Percentiles rank a stretch among this genome's conserved stretches.
Conservation (phyloP, 1,284 basidiomycete species). For the Leccinum angustisporum region DNA sequence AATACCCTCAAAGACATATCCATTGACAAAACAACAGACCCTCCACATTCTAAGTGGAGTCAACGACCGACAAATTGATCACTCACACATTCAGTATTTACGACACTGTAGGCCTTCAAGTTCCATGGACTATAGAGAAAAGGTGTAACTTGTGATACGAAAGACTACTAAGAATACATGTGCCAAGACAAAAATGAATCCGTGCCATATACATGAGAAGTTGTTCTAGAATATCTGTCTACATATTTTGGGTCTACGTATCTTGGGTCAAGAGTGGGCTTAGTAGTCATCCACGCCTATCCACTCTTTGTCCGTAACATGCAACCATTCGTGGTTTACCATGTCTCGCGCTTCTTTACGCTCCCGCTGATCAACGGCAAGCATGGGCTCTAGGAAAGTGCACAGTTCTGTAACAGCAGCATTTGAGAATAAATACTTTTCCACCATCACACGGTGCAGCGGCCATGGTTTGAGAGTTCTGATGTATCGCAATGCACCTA, state of each 20-base stretch:
- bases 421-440: slow-evolving; percentile 78
- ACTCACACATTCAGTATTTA: not conserved
- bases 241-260: slow-evolving; percentile 11
- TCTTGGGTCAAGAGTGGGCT: slow-evolving; percentile 5
- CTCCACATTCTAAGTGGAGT: not conserved
- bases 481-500: slow-evolving; percentile 73
- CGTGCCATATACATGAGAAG: slow-evolving; percentile 3
- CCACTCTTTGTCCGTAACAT: slow-evolving; percentile 46
- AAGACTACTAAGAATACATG: slow-evolving; percentile 8
- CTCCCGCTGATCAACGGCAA: slow-evolving; percentile 66
- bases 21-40: slow-evolving; percentile 5
- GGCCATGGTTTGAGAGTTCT: slow-evolving; percentile 83
- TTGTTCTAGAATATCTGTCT: slow-evolving; percentile 13
- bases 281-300: slow-evolving; percentile 42
- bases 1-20: slow-evolving; percentile 12
- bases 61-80: not conserved
- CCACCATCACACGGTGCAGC: slow-evolving; percentile 75
- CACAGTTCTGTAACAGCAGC: slow-evolving; percentile 60
- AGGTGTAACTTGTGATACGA: not conserved
- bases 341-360: slow-evolving; percentile 74
- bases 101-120: not conserved
- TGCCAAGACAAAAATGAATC: slow-evolving; percentile 2
- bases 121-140: not conserved
- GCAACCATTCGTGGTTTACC: slow-evolving; percentile 74
- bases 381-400: slow-evolving; percentile 80